phyloP scores from a whole-genome alignment of 768 basidiomycete genomes.

The Leccinum uliginosum region DNA sequence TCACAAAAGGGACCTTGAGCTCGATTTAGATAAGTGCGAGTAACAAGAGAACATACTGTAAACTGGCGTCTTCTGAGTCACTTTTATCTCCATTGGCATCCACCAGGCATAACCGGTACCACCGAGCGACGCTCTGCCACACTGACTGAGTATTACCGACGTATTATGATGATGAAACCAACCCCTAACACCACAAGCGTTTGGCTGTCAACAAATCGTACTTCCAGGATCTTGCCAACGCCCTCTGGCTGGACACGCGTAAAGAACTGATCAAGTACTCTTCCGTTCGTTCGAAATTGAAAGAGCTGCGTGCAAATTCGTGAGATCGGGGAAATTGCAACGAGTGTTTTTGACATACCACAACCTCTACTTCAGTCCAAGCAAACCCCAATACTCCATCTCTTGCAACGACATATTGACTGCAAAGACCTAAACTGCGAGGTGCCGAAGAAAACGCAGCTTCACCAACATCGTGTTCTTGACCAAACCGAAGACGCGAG shows the following conservation, averaged over 20 bases:
- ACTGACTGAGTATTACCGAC: conserved; percentile 3
- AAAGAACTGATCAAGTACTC: background rate
- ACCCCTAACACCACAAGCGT: conserved; percentile 25
- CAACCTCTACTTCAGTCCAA: conserved; percentile 42
- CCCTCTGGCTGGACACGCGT: conserved; percentile 17
- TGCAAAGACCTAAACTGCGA: conserved; percentile 11
- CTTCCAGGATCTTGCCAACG: conserved; percentile 17
- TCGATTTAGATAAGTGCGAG: background rate
- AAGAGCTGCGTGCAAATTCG: conserved; percentile 12
- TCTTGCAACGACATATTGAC: conserved; percentile 18
- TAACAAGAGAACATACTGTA: conserved; percentile 17
- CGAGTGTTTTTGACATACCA: conserved; percentile 12
- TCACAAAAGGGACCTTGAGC: conserved; percentile 4
- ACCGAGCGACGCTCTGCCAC: conserved; percentile 11
- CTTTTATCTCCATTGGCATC: conserved; percentile 7
- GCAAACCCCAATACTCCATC: conserved; percentile 37
- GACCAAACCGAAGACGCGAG: conserved; percentile 24
- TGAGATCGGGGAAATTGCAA: background rate
- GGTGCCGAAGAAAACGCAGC: conserved; percentile 14
- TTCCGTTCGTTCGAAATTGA: conserved; percentile 12
- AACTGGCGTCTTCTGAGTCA: conserved; percentile 6
- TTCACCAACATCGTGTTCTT: conserved; percentile 19
- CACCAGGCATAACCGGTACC: conserved; percentile 18
- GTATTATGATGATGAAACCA: background rate
- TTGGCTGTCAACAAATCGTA: conserved; percentile 21